Percentiles rank a stretch among this genome's conserved stretches.
Evolutionary conservation across 306 rosid species (phyloP).

Genomic region (Mucuna pruriens): DNA sequence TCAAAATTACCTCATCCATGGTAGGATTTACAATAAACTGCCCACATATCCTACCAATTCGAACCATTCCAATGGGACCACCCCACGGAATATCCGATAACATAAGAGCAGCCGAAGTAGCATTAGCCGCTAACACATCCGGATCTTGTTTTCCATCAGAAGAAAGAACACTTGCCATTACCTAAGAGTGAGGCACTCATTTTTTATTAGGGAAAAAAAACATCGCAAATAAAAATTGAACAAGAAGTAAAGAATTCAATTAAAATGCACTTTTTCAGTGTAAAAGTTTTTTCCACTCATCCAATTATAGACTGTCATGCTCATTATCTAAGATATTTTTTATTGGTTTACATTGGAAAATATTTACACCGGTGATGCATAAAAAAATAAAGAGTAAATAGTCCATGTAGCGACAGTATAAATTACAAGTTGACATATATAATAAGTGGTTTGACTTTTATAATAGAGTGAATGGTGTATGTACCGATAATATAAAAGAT

Average conservation of each 20-base stretch:
- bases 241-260: neutral
- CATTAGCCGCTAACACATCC: conserved; percentile 90
- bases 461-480: neutral
- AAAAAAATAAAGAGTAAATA: neutral
- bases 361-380: neutral
- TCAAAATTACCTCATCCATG: conserved; percentile 77
- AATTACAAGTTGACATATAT: no score
- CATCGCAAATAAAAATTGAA: conserved; percentile 17
- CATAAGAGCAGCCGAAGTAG: conserved; percentile 95
- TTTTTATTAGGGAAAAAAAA: neutral
- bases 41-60: conserved; percentile 83
- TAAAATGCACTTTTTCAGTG: neutral
- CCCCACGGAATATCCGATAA: conserved; percentile 98
- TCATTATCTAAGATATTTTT: neutral
- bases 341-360: neutral
- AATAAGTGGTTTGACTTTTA: no score
- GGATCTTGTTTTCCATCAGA: conserved; percentile 94
- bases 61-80: conserved; percentile 93
- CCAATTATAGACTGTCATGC: neutral
- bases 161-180: conserved; percentile 88
- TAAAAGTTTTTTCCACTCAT: neutral
- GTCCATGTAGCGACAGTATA: no score
- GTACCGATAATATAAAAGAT: no score
- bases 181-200: conserved; percentile 49
- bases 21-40: conserved; percentile 88